Evolutionary conservation across 148 eudicot species (phyloP).

Genomic region (Salicornia ramosissima): DNA sequence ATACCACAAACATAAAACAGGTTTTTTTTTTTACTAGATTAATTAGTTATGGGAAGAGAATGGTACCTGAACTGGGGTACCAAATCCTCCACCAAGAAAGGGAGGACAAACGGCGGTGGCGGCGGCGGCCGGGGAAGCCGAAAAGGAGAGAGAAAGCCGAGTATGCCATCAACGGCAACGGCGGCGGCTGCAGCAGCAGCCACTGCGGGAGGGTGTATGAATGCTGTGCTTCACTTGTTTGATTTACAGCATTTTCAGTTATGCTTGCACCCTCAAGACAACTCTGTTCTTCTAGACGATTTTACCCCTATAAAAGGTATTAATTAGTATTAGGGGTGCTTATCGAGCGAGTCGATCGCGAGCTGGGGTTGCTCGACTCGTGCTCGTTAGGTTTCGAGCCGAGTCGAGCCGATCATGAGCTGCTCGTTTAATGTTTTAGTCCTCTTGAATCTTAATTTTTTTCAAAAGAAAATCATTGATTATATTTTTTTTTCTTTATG

Average conservation of each 20-base stretch:
- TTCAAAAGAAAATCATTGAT: too few relatives aligned
- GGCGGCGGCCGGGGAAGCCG: conserved; percentile 21
- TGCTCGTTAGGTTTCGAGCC: too few relatives aligned
- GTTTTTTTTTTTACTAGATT: not conserved
- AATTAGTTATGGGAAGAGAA: conserved; percentile 53
- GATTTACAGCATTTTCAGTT: conserved; percentile 53
- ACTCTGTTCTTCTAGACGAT: conserved; percentile 26
- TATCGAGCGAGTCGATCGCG: too few relatives aligned
- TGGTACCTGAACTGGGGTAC: conserved; percentile 53
- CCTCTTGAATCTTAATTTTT: too few relatives aligned
- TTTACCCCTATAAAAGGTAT: conserved; percentile 44
- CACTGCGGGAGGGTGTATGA: conserved; percentile 58
- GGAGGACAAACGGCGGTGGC: conserved; percentile 15
- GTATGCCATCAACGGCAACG: not conserved
- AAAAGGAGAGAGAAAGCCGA: conserved; percentile 2
- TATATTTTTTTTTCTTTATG: too few relatives aligned
- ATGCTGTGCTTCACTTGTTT: conserved; percentile 59
- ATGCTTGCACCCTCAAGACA: conserved; percentile 32
- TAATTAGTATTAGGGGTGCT: too few relatives aligned
- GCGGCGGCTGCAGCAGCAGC: conserved; percentile 22
- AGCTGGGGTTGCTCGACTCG: too few relatives aligned
- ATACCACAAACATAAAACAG: too few relatives aligned
- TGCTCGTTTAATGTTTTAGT: too few relatives aligned
- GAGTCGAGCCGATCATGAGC: too few relatives aligned
- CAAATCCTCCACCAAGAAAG: conserved; percentile 28